A percentile compares a stretch with the other conserved stretches of the same genome.
phyloP scores from a whole-genome alignment of 2,329 filamentous ascomycete genomes.

The Cladophialophora bantiana region DNA sequence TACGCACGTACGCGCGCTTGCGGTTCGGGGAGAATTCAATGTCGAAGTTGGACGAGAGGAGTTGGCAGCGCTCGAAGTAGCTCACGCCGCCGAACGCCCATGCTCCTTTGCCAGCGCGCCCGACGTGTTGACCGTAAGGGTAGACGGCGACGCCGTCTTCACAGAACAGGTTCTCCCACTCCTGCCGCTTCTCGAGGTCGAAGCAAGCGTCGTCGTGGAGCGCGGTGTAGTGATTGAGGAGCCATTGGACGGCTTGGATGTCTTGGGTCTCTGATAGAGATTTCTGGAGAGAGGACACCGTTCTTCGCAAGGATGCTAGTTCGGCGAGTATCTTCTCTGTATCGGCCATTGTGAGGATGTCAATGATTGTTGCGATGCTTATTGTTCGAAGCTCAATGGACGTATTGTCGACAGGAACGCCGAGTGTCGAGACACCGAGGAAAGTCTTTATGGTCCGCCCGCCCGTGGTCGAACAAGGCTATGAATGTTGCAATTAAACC shows the following conservation, averaged over 20 bases:
- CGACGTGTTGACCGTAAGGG: slow-evolving; percentile 24
- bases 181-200: slow-evolving; percentile 22
- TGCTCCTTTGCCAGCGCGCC: slow-evolving; percentile 20
- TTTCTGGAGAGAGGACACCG: slow-evolving; percentile 17
- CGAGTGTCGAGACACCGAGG: neutral
- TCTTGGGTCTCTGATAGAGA: slow-evolving; percentile 20
- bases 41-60: slow-evolving; percentile 28
- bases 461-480: neutral
- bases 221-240: slow-evolving; percentile 30
- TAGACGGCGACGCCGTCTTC: slow-evolving; percentile 26
- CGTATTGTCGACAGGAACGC: neutral
- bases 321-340: slow-evolving; percentile 11
- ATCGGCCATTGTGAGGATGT: neutral
- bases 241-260: slow-evolving; percentile 28
- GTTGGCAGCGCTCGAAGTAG: slow-evolving; percentile 25
- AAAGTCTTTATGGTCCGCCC: neutral
- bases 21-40: slow-evolving; percentile 20
- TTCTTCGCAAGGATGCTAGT: slow-evolving; percentile 15
- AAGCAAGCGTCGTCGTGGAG: slow-evolving; percentile 28
- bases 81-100: slow-evolving; percentile 24
- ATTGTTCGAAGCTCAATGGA: neutral
- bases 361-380: neutral
- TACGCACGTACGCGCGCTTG: slow-evolving; percentile 19
- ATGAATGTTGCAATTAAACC: neutral
- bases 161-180: slow-evolving; percentile 29